Evolutionary conservation across 164 flowering plant species (phyloP), one percentile per base, ranked within the genome.

Genomic region (Nymphaea thermarum): DNA sequence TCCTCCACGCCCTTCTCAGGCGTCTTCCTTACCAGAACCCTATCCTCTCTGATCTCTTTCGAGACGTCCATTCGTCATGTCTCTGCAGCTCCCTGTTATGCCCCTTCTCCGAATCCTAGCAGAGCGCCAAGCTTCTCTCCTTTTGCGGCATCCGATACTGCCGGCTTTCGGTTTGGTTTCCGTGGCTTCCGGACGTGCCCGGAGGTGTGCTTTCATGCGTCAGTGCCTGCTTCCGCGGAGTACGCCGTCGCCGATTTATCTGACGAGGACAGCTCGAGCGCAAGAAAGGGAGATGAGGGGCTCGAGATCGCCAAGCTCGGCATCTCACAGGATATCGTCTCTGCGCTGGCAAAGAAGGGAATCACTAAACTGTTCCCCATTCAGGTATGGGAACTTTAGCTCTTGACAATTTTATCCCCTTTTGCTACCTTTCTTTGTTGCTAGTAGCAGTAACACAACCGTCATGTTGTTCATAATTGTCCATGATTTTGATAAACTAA

Each of bases 261-360:
- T 5, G 88, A 82, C 11, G 87, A 82, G 62, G 85, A 77, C 47
- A 78, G 67, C 66, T 67, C 60, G 18, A n/a, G 44, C 53, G 65
- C 62, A 42, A 73, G 64, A 72, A 75, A 68, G 67, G 72, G 69
- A 3, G 86, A 82, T 4, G 92, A 83, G 2, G 91, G 91, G 10
- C 86, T 88, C n/a, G 98, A 91, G 71, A 86, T 94, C 12, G 66
- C 95, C 0, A 86, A 86, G 75, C 90, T 94, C 43, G 90, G 87
- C 51, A 85, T 94, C 72, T 65, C 87, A 2, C 66, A 51, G 12
- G 87, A 86, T 65, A 88, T 93, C 63, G 86, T 89, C 10, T 45
- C 81, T 15, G 82, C 94, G 63, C 73, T 93, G 81, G 85, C 80
- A 1, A 73, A 69, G 60, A 80, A 66, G 74, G 93, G 91, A 2